Conservation (phyloP, 148 eudicot species). For the Fallopia convolvulus region DNA sequence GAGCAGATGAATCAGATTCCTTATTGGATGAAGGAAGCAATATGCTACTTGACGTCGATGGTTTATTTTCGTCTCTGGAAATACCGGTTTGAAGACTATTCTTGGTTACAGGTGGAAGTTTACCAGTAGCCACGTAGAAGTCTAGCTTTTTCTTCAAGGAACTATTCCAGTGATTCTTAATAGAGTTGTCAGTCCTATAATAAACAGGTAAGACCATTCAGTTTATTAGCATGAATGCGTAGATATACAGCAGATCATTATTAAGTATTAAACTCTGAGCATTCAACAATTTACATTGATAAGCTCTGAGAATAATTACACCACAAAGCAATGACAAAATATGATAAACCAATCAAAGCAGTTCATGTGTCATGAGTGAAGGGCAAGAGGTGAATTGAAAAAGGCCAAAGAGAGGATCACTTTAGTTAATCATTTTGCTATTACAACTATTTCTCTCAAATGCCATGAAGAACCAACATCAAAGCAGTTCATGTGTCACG, state of each 20-base stretch:
- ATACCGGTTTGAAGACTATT: slow-evolving; percentile 30
- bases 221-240: background rate
- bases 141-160: slow-evolving; percentile 94
- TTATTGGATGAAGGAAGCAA: slow-evolving; percentile 32
- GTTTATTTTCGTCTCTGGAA: slow-evolving; percentile 30
- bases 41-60: slow-evolving; percentile 30
- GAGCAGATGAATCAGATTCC: slow-evolving; percentile 53
- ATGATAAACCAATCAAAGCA: background rate
- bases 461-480: background rate
- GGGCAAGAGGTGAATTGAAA: background rate
- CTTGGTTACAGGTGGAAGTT: slow-evolving; percentile 69
- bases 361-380: background rate
- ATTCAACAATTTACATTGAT: background rate
- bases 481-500: background rate
- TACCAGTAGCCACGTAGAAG: slow-evolving; percentile 80
- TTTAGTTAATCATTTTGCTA: background rate
- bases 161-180: slow-evolving; percentile 99
- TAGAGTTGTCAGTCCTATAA: slow-evolving; percentile 93
- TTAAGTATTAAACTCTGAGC: background rate
- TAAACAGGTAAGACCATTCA: background rate
- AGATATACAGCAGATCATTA: background rate
- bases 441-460: background rate
- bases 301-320: background rate
- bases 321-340: background rate
- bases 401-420: background rate